Base-by-base conservation (phyloP, 116 monocot species). In the Posidonia oceanica region DNA sequence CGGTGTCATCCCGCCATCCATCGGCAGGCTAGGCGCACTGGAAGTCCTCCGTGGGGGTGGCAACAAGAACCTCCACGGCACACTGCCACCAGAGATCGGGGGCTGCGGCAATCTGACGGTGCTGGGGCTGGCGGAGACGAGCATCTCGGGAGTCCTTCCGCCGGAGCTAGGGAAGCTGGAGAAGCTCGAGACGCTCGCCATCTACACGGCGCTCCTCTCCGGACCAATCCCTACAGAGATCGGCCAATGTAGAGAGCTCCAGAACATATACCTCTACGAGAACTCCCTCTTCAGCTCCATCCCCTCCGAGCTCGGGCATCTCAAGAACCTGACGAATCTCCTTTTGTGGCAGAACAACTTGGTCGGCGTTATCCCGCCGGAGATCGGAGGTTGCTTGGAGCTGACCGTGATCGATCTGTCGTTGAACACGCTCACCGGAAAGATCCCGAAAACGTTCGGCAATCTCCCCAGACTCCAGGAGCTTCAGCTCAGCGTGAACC, bases 281-380 rank as follows among this genome's bases (percentile, higher is more conserved):
- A 95, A 95, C 52, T 71, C 81, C 11, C 72, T 95, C 69, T 80
- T 86, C 13, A 86, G 91, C 4, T 82, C 84, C 5, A 80, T 95
- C 36, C 95, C 95, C 1, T 15, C 68, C 1, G 76, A 83, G 38
- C 64, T 95, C 3, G 86, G 91, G 2, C 52, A 67, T 5, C 80
- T 91, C 23, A 51, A 67, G 54, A 72, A 73, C 3, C 78, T 95
- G 17, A 40, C n/a, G 67, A 88, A 88, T 52, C 77, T 95, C 21
- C 80, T 95, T 15, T 75, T 95, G 0, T 95, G 95, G 95, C 86
- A 91, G 84, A 95, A 95, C 77, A 86, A 63, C 38, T 54, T 95
- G 10, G 88, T 88, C 7, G 95, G 91, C 4, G 59, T 80, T 14
- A 88, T 94, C 52, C 94, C 94, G 14, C 74, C 88, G n/a, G 84